These are phyloP conservation scores for Cyberlindnera sargentensis DNA, from an alignment of 805 yeast species.

Conservation along the genomic window DNA sequence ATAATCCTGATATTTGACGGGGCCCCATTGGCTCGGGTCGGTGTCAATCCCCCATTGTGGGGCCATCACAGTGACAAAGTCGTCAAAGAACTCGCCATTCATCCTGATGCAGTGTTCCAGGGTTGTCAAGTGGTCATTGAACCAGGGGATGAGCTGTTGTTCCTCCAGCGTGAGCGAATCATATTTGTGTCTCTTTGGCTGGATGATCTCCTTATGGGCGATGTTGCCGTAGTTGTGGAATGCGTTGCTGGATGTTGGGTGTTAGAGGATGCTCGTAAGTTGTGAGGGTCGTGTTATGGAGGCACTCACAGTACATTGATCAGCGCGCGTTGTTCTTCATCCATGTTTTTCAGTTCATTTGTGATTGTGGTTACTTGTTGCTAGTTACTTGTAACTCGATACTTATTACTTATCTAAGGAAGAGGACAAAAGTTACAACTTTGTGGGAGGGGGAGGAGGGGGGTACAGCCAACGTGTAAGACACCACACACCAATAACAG, in stretches of 20 bases:
- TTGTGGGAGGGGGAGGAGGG: too few species aligned
- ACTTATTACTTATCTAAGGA: too few species aligned
- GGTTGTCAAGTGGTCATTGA: slow-evolving; percentile 32
- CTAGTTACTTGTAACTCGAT: too few species aligned
- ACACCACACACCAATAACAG: too few species aligned
- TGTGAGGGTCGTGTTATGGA: too few species aligned
- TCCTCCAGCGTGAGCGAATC: slow-evolving; percentile 34
- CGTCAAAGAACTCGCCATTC: slow-evolving; percentile 38
- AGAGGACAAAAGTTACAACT: too few species aligned
- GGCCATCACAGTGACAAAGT: slow-evolving; percentile 38
- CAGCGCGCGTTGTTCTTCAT: slow-evolving; percentile 10
- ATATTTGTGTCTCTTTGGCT: slow-evolving; percentile 29
- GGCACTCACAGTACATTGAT: slow-evolving; percentile 3
- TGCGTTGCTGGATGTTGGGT: slow-evolving; percentile 12
- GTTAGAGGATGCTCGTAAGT: neutral
- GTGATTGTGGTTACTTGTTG: too few species aligned
- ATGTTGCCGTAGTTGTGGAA: slow-evolving; percentile 27
- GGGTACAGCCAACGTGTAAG: too few species aligned
- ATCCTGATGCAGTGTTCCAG: slow-evolving; percentile 36
- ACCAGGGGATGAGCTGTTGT: slow-evolving; percentile 42
- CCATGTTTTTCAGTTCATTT: slow-evolving; percentile 2
- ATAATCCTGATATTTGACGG: slow-evolving; percentile 35
- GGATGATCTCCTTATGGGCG: slow-evolving; percentile 27
- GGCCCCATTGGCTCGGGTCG: slow-evolving; percentile 34
- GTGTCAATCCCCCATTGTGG: slow-evolving; percentile 42